phyloP scores from a whole-genome alignment of 192 early-diverging fungal species.

The Coemansia nantahalensis region DNA sequence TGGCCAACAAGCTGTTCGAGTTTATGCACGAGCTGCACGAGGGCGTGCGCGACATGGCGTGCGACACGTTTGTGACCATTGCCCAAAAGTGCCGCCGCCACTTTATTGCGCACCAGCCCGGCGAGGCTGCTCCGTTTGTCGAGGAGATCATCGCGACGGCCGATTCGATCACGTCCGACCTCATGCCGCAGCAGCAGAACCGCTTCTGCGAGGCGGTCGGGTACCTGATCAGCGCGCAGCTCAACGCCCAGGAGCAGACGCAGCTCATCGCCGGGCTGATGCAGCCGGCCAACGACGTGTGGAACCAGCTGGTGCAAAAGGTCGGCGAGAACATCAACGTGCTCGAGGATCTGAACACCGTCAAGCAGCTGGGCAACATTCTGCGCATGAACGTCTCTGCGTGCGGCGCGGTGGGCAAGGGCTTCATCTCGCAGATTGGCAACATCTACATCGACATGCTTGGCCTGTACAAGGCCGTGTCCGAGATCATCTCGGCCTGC shows the following conservation, averaged over 20 bases:
- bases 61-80: conserved; percentile 99
- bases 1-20: conserved; percentile 99
- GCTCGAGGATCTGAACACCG: conserved; percentile 72
- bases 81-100: conserved; percentile 95
- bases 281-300: conserved; percentile 86
- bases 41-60: conserved; percentile 99
- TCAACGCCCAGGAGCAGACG: conserved; percentile 73
- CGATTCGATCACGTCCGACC: conserved; percentile 81
- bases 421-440: conserved; percentile 85
- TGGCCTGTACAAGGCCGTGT: conserved; percentile 87
- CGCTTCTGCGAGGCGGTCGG: conserved; percentile 99
- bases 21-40: conserved; percentile 99
- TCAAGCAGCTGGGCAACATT: conserved; percentile 90
- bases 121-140: conserved; percentile 88
- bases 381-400: conserved; percentile 95
- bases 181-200: conserved; percentile 90
- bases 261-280: conserved; percentile 82
- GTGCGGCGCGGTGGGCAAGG: conserved; percentile 82
- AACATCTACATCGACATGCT: conserved; percentile 90
- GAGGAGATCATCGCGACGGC: conserved; percentile 91
- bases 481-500: conserved; percentile 74
- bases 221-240: conserved; percentile 94
- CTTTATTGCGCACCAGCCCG: conserved; percentile 90
- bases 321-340: conserved; percentile 71
- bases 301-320: conserved; percentile 78